Percentiles rank a stretch among this genome's conserved stretches.
These are phyloP conservation scores for Capniomyces stellatus DNA, from an alignment of 371 early-diverging fungal genomes.

Conservation along the genomic window DNA sequence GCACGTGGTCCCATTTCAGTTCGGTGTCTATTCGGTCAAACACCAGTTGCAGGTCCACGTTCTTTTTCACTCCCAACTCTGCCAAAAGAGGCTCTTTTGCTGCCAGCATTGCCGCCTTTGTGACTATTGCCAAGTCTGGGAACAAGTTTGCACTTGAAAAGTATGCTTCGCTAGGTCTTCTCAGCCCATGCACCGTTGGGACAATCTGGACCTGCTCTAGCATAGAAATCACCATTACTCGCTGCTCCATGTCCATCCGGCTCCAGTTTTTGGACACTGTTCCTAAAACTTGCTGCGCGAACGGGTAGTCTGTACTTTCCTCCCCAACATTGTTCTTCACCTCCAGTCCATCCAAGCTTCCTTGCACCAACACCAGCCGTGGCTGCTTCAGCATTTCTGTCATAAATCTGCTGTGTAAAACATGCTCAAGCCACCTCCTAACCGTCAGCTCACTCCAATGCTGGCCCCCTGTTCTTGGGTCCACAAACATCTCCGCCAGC, in stretches of 20 bases:
- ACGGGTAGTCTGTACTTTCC: neutral
- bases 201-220: conserved; percentile 39
- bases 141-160: conserved; percentile 65
- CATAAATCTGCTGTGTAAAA: neutral
- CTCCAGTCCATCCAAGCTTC: neutral
- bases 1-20: conserved; percentile 73
- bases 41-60: conserved; percentile 69
- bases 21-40: conserved; percentile 63
- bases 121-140: conserved; percentile 51
- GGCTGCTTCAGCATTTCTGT: neutral
- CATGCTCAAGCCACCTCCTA: neutral
- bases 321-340: neutral
- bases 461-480: neutral
- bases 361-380: neutral
- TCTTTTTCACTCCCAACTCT: conserved; percentile 66
- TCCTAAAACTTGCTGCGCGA: neutral
- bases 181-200: conserved; percentile 52
- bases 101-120: conserved; percentile 19
- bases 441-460: neutral
- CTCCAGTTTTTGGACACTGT: neutral
- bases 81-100: conserved; percentile 39
- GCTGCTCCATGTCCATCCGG: conserved; percentile 4
- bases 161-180: conserved; percentile 49
- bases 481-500: neutral
- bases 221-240: conserved; percentile 27